phyloP scores from a whole-genome alignment of 768 basidiomycete species.

The Boletellus ananiceps region DNA sequence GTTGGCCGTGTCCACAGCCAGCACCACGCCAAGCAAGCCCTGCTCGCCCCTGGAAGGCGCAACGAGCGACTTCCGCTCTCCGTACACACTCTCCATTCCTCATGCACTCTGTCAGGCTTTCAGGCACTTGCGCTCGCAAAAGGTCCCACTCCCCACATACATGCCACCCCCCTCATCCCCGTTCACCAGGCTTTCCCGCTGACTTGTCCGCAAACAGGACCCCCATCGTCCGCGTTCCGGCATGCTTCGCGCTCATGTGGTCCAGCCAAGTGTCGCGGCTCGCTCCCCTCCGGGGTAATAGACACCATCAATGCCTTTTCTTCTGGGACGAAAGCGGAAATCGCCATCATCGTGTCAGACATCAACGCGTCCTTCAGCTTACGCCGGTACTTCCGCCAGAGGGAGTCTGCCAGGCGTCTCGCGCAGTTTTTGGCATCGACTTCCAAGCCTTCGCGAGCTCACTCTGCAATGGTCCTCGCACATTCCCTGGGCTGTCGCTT shows the following conservation, averaged over 20 bases:
- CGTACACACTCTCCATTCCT: conserved; percentile 19
- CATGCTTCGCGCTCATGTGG: not conserved
- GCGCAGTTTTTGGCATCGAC: conserved; percentile 33
- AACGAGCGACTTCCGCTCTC: conserved; percentile 16
- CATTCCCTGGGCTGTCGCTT: conserved; percentile 46
- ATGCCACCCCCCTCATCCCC: conserved; percentile 2
- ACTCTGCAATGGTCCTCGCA: conserved; percentile 45
- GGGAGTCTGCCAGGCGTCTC: conserved; percentile 30
- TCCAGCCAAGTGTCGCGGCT: conserved; percentile 4
- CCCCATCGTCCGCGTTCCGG: not conserved
- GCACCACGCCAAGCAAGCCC: conserved; percentile 45
- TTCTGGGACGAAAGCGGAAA: conserved; percentile 12
- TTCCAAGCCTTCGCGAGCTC: conserved; percentile 37
- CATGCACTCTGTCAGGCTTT: not conserved
- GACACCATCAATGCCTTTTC: conserved; percentile 25
- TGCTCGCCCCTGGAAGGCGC: conserved; percentile 19
- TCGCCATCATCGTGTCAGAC: conserved; percentile 5
- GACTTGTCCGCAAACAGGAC: not conserved
- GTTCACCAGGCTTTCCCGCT: not conserved
- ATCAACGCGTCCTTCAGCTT: conserved; percentile 22
- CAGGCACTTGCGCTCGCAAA: conserved; percentile 3
- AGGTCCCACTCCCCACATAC: conserved; percentile 2
- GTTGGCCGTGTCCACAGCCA: conserved; percentile 50
- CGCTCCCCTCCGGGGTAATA: conserved; percentile 23
- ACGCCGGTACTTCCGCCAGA: conserved; percentile 29